A percentile compares a stretch with the other conserved stretches of the same genome.
These are phyloP conservation scores for Erythrobasidium yunnanense DNA, from an alignment of 768 basidiomycete species.

Conservation along the genomic window DNA sequence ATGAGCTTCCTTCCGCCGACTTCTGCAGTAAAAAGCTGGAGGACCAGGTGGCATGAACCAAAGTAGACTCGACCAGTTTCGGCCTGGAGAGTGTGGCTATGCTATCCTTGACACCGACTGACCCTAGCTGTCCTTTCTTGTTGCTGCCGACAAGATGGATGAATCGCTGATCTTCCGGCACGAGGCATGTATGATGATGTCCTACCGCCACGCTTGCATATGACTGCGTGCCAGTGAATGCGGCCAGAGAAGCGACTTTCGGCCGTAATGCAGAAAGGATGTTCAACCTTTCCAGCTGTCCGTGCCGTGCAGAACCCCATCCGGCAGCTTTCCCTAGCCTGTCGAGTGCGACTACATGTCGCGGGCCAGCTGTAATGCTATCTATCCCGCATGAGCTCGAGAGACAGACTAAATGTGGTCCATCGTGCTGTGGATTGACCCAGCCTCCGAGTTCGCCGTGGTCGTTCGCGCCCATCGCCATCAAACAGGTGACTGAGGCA, in stretches of 20 bases:
- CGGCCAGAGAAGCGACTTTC: neutral
- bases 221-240: neutral
- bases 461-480: conserved; percentile 18
- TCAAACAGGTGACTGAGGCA: neutral
- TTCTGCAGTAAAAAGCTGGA: neutral
- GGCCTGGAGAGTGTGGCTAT: neutral
- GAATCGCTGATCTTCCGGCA: neutral
- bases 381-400: neutral
- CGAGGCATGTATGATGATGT: conserved; percentile 30
- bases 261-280: neutral
- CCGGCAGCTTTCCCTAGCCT: conserved; percentile 46
- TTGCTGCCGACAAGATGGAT: conserved; percentile 24
- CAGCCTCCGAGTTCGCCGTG: conserved; percentile 1
- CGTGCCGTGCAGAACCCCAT: conserved; percentile 77
- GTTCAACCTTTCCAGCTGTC: conserved; percentile 57
- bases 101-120: neutral
- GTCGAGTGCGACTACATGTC: neutral
- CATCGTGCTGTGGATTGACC: conserved; percentile 47
- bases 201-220: conserved; percentile 22
- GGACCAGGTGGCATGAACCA: neutral
- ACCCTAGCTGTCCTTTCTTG: conserved; percentile 32
- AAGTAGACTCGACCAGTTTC: neutral
- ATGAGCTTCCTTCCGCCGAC: neutral
- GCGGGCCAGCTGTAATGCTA: neutral
- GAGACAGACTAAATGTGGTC: neutral